These are phyloP conservation scores for Sporothrix globosa DNA, from an alignment of 2,329 filamentous ascomycete species.

Conservation along the genomic window DNA sequence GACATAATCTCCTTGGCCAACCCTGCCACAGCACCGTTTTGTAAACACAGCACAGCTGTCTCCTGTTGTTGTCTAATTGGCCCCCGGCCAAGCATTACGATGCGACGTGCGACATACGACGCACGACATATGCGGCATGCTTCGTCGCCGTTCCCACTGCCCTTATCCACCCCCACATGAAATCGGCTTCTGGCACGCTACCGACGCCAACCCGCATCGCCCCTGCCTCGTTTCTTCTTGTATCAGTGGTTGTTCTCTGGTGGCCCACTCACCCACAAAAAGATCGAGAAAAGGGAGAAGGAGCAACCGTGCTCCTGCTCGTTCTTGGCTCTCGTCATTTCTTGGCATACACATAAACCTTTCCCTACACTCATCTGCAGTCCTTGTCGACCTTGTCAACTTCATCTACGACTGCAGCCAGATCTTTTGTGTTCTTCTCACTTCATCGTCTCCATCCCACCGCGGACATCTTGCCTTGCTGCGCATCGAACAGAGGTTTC, in stretches of 20 bases:
- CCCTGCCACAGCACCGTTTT: not conserved
- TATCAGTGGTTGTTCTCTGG: not conserved
- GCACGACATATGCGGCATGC: not conserved
- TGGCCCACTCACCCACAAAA: not conserved
- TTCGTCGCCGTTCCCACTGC: not conserved
- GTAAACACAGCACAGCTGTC: not conserved
- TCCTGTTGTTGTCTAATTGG: not conserved
- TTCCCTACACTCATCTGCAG: too few species aligned
- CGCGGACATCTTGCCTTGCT: not conserved
- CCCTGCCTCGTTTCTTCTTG: not conserved
- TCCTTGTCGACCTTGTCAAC: not conserved
- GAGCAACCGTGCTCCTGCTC: constrained; percentile 1
- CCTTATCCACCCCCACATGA: constrained; percentile 7
- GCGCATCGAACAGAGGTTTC: not conserved
- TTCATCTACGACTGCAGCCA: not conserved
- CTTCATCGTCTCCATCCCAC: not conserved
- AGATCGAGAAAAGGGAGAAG: not conserved
- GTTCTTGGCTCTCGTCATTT: constrained; percentile 26
- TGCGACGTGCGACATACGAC: not conserved
- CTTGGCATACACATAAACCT: constrained; percentile 1
- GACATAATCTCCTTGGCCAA: not conserved
- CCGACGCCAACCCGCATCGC: not conserved
- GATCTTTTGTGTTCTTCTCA: not conserved
- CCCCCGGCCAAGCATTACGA: not conserved
- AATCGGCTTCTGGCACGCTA: constrained; percentile 25